Evolutionary conservation across 1,284 basidiomycete species (phyloP), one percentile per base, ranked within the genome.

Genomic region (Papiliotrema laurentii): DNA sequence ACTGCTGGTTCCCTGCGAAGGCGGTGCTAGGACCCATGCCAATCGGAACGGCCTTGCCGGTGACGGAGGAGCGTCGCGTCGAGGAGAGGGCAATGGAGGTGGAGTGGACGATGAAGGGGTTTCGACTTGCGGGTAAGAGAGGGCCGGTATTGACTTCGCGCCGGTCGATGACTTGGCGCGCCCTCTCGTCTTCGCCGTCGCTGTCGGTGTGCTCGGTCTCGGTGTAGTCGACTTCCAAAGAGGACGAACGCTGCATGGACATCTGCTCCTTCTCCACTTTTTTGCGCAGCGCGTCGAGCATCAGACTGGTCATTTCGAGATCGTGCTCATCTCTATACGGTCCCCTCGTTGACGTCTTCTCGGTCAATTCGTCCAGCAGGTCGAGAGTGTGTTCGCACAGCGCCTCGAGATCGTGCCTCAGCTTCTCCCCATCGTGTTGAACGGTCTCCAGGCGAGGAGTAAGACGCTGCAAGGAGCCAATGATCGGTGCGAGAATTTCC

Each of bases 201-300:
- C 6, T 45, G n/a, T 35, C 43, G n/a, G 35, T 22, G 22, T 13
- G 13, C 7, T 45, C 25, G 3, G 19, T 11, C 11, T 37, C 35
- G n/a, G 9, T 18, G 38, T n/a, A 16, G 14, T 40, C 21, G 22
- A 31, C 31, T n/a, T 19, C n/a, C 19, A 35, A n/a, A 21, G 28
- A n/a, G 13, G 9, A 6, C 13, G 16, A 34, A 26, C 25, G 28
- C 19, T 19, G 39, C 21, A 28, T n/a, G 24, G n/a, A 24, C 14
- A 26, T 18, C 22, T 34, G 38, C 43, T 67, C 64, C 6, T 38
- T 22, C 30, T 60, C 24, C 38, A 68, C 52, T 34, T 68, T 68
- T 41, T 53, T 60, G 19, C 25, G 41, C 18, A 68, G 44, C 1
- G 65, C 63, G 11, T 51, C 38, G 6, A 66, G 47, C 47, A 68